Base-by-base conservation (phyloP, 176 grass and related monocot species). In the Thalia dealbata region DNA sequence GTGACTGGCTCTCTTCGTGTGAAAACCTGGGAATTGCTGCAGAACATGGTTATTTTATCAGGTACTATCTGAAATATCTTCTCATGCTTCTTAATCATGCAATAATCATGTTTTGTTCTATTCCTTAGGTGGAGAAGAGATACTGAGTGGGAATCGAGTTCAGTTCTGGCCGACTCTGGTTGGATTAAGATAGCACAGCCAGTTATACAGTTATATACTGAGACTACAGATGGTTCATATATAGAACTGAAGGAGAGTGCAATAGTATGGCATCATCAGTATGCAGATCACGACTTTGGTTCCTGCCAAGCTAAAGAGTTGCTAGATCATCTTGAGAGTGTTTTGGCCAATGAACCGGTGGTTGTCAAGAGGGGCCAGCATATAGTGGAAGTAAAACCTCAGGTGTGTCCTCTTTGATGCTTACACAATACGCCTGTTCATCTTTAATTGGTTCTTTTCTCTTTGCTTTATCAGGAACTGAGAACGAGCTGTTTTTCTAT, bases 381-480 rank as follows among this genome's bases (percentile, higher is more conserved):
- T 75, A 96, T 96, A 35, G 92, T 96, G 10, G 92, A 96, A 90
- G 92, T 96, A 24, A 96, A 96, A 80, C 89, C 84, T 8, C 92
- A 92, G 92, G 92, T 96, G 70, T 51, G 44, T 80, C 43, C 66
- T 69, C 66, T 44, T 42, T 73, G 28, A 61, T 70, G 23, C 0
- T 51, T 15, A 15, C 22, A 18, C 19, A 60, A 48, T 10, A 10
- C 18, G 68, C 46, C 1, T 55, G 21, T 11, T 32, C 16, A 22
- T 56, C 13, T 73, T 73, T 67, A 32, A 28, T 26, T 14, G 12
- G 21, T 35, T 14, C 15, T 72, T 52, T 32, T 78, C 59, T 6
- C 25, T 67, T 67, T 71, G 61, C 28, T 71, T 19, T 43, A 64
- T 21, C 10, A 72, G 59, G 46, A 13, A 80, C 58, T 55, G 21